These are phyloP conservation scores for Scedosporium minutisporum DNA, from an alignment of 2,329 filamentous ascomycete genomes.

Conservation along the genomic window DNA sequence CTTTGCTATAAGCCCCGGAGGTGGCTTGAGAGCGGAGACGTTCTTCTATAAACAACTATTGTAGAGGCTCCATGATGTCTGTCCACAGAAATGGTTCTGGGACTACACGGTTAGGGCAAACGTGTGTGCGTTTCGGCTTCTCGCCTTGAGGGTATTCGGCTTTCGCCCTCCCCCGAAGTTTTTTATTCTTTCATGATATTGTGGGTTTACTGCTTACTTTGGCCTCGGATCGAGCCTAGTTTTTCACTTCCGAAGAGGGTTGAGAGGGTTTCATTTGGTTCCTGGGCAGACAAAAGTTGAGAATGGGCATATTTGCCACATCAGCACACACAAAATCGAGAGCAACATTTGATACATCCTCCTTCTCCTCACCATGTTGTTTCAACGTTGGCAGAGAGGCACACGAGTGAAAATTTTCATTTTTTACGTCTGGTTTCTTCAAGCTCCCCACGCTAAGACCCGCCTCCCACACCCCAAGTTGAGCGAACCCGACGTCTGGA, in stretches of 20 bases:
- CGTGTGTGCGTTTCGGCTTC: neutral
- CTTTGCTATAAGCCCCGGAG: conserved; percentile 39
- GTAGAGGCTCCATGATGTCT: neutral
- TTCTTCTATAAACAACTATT: conserved; percentile 51
- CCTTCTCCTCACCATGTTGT: neutral
- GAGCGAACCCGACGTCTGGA: neutral
- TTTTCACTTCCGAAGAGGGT: neutral
- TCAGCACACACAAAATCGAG: neutral
- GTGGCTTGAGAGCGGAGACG: conserved; percentile 38
- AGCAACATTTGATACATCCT: neutral
- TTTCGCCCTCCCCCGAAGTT: neutral
- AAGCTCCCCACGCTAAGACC: neutral
- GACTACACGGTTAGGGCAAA: neutral
- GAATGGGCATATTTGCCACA: neutral
- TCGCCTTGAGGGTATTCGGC: neutral
- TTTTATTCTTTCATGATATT: neutral
- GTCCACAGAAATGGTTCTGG: neutral
- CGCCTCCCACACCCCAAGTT: neutral
- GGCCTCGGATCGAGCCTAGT: too few species aligned
- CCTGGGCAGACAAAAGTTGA: neutral
- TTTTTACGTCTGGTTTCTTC: neutral
- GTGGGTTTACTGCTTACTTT: neutral
- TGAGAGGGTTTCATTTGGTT: neutral
- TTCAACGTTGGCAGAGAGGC: neutral
- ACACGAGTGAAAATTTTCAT: neutral